phyloP scores from a whole-genome alignment of 2,329 filamentous ascomycete species.

The Blastomyces gilchristii region DNA sequence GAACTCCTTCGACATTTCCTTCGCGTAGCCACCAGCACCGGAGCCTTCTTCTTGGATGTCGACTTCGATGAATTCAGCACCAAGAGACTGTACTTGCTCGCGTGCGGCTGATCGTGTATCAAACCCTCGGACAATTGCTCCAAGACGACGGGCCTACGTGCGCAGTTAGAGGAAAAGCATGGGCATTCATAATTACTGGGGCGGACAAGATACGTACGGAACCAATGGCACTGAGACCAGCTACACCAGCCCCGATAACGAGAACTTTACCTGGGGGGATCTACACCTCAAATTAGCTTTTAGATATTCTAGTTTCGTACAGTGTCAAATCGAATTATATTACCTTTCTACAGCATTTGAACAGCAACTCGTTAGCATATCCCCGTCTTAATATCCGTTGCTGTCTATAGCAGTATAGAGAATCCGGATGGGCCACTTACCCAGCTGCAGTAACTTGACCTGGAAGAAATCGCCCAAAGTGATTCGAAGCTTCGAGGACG shows the following conservation, averaged over 20 bases:
- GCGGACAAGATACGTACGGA: not conserved
- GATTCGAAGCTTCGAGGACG: slow-evolving; percentile 78
- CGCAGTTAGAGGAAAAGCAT: slow-evolving; percentile 8
- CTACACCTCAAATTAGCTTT: slow-evolving; percentile 18
- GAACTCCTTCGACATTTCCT: slow-evolving; percentile 90
- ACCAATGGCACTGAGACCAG: slow-evolving; percentile 69
- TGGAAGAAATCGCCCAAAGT: slow-evolving; percentile 78
- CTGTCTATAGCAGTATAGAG: not conserved
- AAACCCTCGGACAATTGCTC: slow-evolving; percentile 81
- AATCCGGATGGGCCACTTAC: slow-evolving; percentile 24
- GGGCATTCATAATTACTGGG: not conserved
- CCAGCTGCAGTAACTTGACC: slow-evolving; percentile 85
- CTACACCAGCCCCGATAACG: slow-evolving; percentile 82
- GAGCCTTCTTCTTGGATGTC: slow-evolving; percentile 74
- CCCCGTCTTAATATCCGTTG: not conserved
- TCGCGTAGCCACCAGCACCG: slow-evolving; percentile 77
- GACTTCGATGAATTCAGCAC: slow-evolving; percentile 83
- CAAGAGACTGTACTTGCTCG: slow-evolving; percentile 82
- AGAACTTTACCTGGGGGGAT: slow-evolving; percentile 85
- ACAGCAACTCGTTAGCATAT: slow-evolving; percentile 19
- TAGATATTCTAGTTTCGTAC: not conserved
- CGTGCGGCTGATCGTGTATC: slow-evolving; percentile 81
- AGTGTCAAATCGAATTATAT: not conserved
- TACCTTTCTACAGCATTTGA: slow-evolving; percentile 14
- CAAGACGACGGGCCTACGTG: slow-evolving; percentile 60